Evolutionary conservation across 345 rosid species (phyloP), one percentile per base, ranked within the genome.

Genomic region (Trapa bicornis): DNA sequence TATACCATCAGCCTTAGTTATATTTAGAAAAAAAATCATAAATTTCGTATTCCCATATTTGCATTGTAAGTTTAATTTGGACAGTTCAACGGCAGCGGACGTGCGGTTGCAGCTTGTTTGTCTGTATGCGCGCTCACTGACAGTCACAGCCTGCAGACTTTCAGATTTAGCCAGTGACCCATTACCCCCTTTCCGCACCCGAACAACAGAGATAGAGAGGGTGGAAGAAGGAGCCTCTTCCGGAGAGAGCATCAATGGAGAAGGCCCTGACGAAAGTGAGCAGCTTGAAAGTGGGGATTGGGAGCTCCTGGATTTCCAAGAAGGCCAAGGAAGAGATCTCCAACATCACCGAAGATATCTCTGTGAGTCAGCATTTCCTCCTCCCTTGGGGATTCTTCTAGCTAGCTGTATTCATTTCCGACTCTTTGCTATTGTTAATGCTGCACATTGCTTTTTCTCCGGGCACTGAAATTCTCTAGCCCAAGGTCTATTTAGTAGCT

Each of bases 301-400:
- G 94, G 47, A 73, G 88, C 65, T 81, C 81, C 4, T 93, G 98
- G 98, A 86, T 93, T 84, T 87, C 98, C 0, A 93, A 84, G 83
- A 88, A 87, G 79, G 98, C 98, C 61, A 90, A 88, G 76, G 89
- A 84, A 69, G 98, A 93, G 82, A 69, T 93, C 77, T 77, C 89
- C 41, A 88, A 86, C 82, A 88, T 93, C 68, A 72, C 92, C 67
- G 90, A 81, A 65, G 98, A 93, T 73, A 71, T 93, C 80, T 77
- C 83, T 68, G 98, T 93, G 39, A 82, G 84, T 72, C 37, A 17
- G 47, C 52, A 32, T 42, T 13, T 57, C 57, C 67, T 56, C 39
- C 14, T 2, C 0, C 7, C n/a, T 45, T 36, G 6, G 70, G 65
- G 33, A 4, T 38, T 33, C 43, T 58, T 29, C 16, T 50, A 5